Conservation (phyloP, 2,329 filamentous ascomycete species). For the Macrophomina tecta region DNA sequence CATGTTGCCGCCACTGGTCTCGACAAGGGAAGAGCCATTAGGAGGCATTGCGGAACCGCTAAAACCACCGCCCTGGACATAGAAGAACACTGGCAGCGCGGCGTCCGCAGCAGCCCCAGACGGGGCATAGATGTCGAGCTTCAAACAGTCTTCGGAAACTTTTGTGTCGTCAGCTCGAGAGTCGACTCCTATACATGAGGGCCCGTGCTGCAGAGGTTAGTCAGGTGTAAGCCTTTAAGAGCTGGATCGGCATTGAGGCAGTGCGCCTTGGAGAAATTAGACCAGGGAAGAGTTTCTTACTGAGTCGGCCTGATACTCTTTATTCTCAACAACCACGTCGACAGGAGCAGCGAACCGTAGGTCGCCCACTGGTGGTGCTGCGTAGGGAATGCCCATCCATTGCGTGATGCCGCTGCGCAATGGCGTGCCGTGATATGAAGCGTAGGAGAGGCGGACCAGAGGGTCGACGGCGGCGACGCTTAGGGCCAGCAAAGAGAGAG, state of each 20-base stretch:
- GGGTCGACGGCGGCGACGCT: slow-evolving; percentile 41
- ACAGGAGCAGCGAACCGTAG: slow-evolving; percentile 70
- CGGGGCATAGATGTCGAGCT: slow-evolving; percentile 47
- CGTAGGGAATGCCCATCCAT: slow-evolving; percentile 79
- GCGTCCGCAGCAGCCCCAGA: slow-evolving; percentile 40
- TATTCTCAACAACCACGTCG: slow-evolving; percentile 49
- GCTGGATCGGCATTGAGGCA: not conserved
- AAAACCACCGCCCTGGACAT: slow-evolving; percentile 50
- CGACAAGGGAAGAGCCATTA: slow-evolving; percentile 42
- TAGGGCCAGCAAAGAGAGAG: slow-evolving; percentile 6
- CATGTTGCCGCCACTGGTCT: slow-evolving; percentile 40
- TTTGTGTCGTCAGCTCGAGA: not conserved
- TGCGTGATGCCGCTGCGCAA: slow-evolving; percentile 65
- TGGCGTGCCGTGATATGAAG: slow-evolving; percentile 65
- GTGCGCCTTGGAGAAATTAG: not conserved
- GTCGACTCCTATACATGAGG: slow-evolving; percentile 25
- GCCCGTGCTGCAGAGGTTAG: slow-evolving; percentile 4
- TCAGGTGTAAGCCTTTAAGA: not conserved
- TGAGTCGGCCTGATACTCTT: slow-evolving; percentile 20
- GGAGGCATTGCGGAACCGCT: slow-evolving; percentile 44
- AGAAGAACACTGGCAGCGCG: slow-evolving; percentile 47
- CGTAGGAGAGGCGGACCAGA: slow-evolving; percentile 69
- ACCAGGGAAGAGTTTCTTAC: not conserved
- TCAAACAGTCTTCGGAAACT: slow-evolving; percentile 48
- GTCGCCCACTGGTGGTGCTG: slow-evolving; percentile 67